Evolutionary conservation across 176 grass and related monocot genomes (phyloP).

Genomic region (Aegilops tauschii): DNA sequence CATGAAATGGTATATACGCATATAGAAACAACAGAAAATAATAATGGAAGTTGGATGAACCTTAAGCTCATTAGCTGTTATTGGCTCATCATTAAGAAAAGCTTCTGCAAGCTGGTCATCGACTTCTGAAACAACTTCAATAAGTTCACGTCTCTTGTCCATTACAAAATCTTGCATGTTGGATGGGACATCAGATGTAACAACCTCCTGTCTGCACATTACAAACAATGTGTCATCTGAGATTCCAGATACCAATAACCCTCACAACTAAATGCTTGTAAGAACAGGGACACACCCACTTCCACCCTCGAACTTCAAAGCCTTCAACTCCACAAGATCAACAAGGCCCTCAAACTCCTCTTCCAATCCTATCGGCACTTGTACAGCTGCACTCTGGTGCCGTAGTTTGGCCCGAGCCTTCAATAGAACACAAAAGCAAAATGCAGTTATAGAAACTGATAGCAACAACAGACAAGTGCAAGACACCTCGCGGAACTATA

Average conservation of each 20-base stretch:
- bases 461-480: constrained; percentile 2
- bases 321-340: constrained; percentile 90
- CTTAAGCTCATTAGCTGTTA: constrained; percentile 72
- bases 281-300: constrained; percentile 67
- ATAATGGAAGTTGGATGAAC: constrained; percentile 36
- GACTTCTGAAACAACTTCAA: constrained; percentile 98
- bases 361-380: constrained; percentile 96
- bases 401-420: constrained; percentile 92
- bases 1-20: neutral
- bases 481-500: neutral
- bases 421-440: constrained; percentile 26
- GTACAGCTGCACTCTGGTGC: constrained; percentile 92
- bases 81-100: constrained; percentile 96
- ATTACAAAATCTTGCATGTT: constrained; percentile 65
- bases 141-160: constrained; percentile 89
- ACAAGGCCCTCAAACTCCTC: constrained; percentile 96
- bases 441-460: constrained; percentile 22
- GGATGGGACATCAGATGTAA: constrained; percentile 62
- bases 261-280: neutral
- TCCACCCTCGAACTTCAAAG: constrained; percentile 78
- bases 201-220: constrained; percentile 72
- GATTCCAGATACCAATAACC: constrained; percentile 21
- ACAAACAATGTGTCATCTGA: constrained; percentile 11
- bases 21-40: neutral
- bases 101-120: constrained; percentile 94